Conservation (phyloP, 495 filamentous ascomycete genomes). For the Tuber calosporum region DNA sequence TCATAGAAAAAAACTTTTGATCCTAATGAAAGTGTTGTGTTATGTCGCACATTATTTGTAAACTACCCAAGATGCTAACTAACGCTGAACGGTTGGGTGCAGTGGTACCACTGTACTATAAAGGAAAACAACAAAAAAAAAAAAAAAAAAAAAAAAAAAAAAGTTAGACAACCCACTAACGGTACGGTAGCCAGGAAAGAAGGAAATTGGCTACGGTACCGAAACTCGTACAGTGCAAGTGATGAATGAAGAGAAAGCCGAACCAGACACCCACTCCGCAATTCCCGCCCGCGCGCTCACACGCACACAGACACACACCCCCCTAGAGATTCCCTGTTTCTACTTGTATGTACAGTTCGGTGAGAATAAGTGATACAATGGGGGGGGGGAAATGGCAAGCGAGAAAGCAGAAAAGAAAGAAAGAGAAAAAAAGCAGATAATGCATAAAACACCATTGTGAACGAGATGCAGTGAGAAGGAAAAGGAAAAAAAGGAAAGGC, state of each 20-base stretch:
- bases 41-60: slow-evolving; percentile 2
- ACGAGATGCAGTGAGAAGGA: not conserved
- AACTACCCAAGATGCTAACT: not conserved
- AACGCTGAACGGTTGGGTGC: not conserved
- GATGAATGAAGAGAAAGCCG: not conserved
- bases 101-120: too few species aligned
- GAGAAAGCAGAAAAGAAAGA: not conserved
- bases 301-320: not conserved
- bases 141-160: not conserved
- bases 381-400: not conserved
- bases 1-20: not conserved
- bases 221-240: too few species aligned
- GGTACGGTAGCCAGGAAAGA: not conserved
- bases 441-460: not conserved
- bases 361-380: not conserved
- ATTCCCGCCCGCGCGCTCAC: not conserved
- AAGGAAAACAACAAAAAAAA: too few species aligned
- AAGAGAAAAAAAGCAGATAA: not conserved
- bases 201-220: not conserved
- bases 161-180: not conserved
- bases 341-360: not conserved
- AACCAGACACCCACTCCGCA: not conserved
- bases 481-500: not conserved
- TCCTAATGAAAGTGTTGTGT: not conserved
- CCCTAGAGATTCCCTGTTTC: not conserved